Percentiles rank a stretch among this genome's conserved stretches.
These are phyloP conservation scores for Botrytis porri DNA, from an alignment of 2,329 filamentous ascomycete species.

Conservation along the genomic window DNA sequence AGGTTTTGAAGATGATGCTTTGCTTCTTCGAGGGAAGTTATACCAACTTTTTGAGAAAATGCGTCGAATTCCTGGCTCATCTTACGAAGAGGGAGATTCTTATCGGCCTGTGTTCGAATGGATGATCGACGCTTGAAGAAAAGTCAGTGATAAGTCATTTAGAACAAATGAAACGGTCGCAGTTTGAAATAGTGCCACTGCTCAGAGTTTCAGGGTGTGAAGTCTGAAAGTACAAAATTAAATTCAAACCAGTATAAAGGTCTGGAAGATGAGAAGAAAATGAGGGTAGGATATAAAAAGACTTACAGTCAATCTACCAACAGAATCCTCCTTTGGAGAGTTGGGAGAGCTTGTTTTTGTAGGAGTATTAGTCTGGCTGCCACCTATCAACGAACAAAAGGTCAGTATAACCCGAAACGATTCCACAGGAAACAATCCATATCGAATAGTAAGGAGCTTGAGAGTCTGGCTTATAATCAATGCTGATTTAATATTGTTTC, in stretches of 20 bases:
- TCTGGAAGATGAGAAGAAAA: neutral
- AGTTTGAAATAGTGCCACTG: neutral
- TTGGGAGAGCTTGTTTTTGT: neutral
- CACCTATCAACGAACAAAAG: neutral
- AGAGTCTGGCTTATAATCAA: neutral
- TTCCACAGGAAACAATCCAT: neutral
- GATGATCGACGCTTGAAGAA: neutral
- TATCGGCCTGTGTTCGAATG: neutral
- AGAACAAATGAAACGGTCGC: neutral
- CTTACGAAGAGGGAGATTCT: neutral
- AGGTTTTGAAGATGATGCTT: conserved; percentile 11
- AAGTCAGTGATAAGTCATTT: neutral
- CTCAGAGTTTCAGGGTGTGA: neutral
- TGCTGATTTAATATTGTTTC: neutral
- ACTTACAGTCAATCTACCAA: conserved; percentile 11
- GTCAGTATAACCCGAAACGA: neutral
- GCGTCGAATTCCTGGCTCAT: neutral
- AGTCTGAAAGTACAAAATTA: neutral
- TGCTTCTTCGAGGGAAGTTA: conserved; percentile 1
- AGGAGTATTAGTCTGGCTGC: conserved; percentile 7
- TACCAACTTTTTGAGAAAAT: conserved; percentile 3
- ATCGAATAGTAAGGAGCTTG: neutral
- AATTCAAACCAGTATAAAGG: neutral
- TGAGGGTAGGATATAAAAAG: neutral
- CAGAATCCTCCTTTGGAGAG: neutral